phyloP scores from a whole-genome alignment of 345 rosid species.

The Euphorbia peplus region DNA sequence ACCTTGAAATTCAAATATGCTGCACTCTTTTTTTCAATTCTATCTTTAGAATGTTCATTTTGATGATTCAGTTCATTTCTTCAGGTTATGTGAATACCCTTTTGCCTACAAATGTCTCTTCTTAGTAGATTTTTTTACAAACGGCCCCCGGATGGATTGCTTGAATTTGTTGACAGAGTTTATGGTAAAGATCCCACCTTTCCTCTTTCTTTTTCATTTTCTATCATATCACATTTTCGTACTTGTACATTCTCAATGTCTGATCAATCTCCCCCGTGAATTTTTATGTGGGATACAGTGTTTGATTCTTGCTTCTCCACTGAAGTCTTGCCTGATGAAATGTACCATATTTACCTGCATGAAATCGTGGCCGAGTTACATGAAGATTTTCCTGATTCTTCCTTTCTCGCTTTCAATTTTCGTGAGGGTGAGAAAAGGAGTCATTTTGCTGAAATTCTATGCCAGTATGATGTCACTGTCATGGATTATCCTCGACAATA shows the following conservation, averaged over 20 bases:
- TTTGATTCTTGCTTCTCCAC: constrained; percentile 95
- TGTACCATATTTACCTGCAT: constrained; percentile 66
- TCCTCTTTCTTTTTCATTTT: background rate
- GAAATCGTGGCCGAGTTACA: constrained; percentile 72
- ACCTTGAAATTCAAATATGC: no score
- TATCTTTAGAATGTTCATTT: no score
- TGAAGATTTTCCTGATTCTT: constrained; percentile 80
- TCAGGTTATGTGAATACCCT: constrained; percentile 23
- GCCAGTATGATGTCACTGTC: constrained; percentile 78
- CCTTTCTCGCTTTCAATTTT: constrained; percentile 80
- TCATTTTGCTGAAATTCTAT: constrained; percentile 61
- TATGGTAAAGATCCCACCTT: constrained; percentile 53
- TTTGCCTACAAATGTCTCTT: constrained; percentile 54
- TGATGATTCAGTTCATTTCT: no score
- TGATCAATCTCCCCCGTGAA: background rate
- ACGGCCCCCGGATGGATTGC: constrained; percentile 97
- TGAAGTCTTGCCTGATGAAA: constrained; percentile 67
- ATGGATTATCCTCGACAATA: constrained; percentile 91
- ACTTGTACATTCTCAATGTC: background rate
- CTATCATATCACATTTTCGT: background rate
- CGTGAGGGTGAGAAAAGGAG: constrained; percentile 83
- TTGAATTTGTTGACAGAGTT: constrained; percentile 92
- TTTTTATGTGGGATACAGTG: constrained; percentile 42
- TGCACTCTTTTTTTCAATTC: no score
- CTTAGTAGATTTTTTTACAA: constrained; percentile 84